A percentile compares a stretch with the other conserved stretches of the same genome.
Evolutionary conservation across 192 early-diverging fungal genomes (phyloP).

Genomic region (Backusella tuberculispora): DNA sequence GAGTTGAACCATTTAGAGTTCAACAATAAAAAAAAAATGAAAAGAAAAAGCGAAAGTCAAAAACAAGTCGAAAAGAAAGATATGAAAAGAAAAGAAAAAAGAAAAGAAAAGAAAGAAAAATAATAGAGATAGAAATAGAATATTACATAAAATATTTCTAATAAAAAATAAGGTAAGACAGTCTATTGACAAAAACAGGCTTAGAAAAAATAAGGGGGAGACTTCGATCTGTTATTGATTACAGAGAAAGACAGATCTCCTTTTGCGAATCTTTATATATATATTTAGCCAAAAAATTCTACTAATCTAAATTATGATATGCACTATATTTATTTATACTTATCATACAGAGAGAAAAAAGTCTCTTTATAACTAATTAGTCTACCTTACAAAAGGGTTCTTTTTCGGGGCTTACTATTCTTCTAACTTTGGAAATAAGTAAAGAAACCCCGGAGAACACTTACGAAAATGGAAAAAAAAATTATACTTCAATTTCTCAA

Average conservation of each 20-base stretch:
- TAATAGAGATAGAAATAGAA: not conserved
- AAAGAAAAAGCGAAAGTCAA: slow-evolving; percentile 3
- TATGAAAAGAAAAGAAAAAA: slow-evolving; percentile 9
- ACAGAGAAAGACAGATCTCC: not conserved
- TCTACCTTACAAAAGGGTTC: not conserved
- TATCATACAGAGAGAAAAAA: not conserved
- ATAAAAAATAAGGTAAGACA: not conserved
- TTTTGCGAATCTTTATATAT: not conserved
- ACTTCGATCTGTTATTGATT: not conserved
- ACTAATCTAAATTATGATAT: slow-evolving; percentile 2
- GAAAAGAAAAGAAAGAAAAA: not conserved
- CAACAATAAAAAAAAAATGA: not conserved
- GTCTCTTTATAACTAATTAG: slow-evolving; percentile 7
- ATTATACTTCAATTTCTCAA: not conserved
- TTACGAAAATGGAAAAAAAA: slow-evolving; percentile 4
- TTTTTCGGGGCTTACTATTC: not conserved
- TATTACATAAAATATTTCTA: slow-evolving; percentile 6
- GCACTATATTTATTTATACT: not conserved
- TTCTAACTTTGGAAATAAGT: not conserved
- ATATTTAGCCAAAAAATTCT: slow-evolving; percentile 7
- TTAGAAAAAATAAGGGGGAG: not conserved
- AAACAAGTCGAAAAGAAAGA: not conserved
- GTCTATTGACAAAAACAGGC: not conserved
- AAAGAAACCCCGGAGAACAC: not conserved
- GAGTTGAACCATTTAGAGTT: not conserved